Percentiles rank a stretch among this genome's conserved stretches.
These are phyloP conservation scores for Coemansia sp. DNA, from an alignment of 192 early-diverging fungal genomes.

Conservation along the genomic window DNA sequence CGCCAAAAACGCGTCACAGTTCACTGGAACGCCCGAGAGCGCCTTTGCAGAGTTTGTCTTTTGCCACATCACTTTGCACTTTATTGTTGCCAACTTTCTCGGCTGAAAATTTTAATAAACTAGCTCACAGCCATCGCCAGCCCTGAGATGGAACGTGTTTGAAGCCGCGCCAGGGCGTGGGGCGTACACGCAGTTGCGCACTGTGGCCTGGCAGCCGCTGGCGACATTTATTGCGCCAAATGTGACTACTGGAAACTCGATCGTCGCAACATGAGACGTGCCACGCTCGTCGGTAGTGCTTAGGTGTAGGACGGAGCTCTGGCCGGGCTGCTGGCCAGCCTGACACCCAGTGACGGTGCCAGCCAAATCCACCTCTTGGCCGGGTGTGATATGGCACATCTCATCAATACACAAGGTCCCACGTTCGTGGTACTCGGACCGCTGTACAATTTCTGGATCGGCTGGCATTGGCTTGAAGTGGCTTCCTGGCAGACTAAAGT, in stretches of 20 bases:
- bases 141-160: slow-evolving; percentile 20
- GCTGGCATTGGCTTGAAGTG: slow-evolving; percentile 17
- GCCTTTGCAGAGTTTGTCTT: slow-evolving; percentile 94
- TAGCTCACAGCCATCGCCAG: slow-evolving; percentile 27
- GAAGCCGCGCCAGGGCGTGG: slow-evolving; percentile 1
- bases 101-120: slow-evolving; percentile 60
- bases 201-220: slow-evolving; percentile 23
- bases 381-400: slow-evolving; percentile 18
- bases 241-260: slow-evolving; percentile 21
- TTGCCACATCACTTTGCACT: slow-evolving; percentile 82
- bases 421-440: slow-evolving; percentile 29
- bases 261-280: slow-evolving; percentile 7
- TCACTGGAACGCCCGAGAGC: slow-evolving; percentile 75
- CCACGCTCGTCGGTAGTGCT: slow-evolving; percentile 20
- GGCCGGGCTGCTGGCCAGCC: not conserved
- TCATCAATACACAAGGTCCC: slow-evolving; percentile 32
- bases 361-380: slow-evolving; percentile 39
- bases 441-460: slow-evolving; percentile 19
- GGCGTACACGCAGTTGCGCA: slow-evolving; percentile 36
- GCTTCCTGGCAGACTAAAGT: slow-evolving; percentile 18
- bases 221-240: slow-evolving; percentile 23
- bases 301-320: slow-evolving; percentile 26
- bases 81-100: slow-evolving; percentile 89
- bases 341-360: slow-evolving; percentile 15
- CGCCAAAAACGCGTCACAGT: slow-evolving; percentile 71